Percentiles rank a stretch among this genome's conserved stretches.
phyloP scores from a whole-genome alignment of 2,329 filamentous ascomycete genomes.

The Dissoconium aciculare region DNA sequence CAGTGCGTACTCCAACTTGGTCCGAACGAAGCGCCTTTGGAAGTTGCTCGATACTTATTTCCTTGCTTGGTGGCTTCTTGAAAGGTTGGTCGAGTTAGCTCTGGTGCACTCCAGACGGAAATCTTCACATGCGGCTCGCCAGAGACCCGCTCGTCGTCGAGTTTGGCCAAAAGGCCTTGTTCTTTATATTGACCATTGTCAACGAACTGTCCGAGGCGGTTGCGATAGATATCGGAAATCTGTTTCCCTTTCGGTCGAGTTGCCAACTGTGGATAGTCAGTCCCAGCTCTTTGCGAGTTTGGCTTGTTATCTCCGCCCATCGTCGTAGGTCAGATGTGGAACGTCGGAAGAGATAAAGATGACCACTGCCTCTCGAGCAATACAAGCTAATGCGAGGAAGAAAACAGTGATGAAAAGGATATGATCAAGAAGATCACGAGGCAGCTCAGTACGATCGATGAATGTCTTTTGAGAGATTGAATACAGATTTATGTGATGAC shows the following conservation, averaged over 20 bases:
- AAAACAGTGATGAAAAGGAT: too few relatives aligned
- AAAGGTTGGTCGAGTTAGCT: constrained; percentile 68
- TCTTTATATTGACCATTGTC: constrained; percentile 47
- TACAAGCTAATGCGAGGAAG: too few relatives aligned
- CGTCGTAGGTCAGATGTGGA: too few relatives aligned
- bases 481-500: too few relatives aligned
- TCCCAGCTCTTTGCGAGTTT: constrained; percentile 14
- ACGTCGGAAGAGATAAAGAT: too few relatives aligned
- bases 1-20: constrained; percentile 97
- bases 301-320: constrained; percentile 27
- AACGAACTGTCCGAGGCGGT: constrained; percentile 70
- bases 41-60: constrained; percentile 59
- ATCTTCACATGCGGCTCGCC: constrained; percentile 69
- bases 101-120: constrained; percentile 50
- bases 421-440: too few relatives aligned
- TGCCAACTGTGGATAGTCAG: constrained; percentile 35
- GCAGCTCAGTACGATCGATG: too few relatives aligned
- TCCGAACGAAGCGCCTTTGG: constrained; percentile 67
- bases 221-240: constrained; percentile 72
- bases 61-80: constrained; percentile 52
- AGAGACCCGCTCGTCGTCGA: constrained; percentile 51
- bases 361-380: too few relatives aligned
- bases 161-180: constrained; percentile 42
- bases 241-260: constrained; percentile 52
- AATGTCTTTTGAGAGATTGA: too few relatives aligned